Percentiles rank a stretch among this genome's conserved stretches.
Evolutionary conservation across 2,329 filamentous ascomycete species (phyloP).

Genomic region (Colletotrichum theobromicola): DNA sequence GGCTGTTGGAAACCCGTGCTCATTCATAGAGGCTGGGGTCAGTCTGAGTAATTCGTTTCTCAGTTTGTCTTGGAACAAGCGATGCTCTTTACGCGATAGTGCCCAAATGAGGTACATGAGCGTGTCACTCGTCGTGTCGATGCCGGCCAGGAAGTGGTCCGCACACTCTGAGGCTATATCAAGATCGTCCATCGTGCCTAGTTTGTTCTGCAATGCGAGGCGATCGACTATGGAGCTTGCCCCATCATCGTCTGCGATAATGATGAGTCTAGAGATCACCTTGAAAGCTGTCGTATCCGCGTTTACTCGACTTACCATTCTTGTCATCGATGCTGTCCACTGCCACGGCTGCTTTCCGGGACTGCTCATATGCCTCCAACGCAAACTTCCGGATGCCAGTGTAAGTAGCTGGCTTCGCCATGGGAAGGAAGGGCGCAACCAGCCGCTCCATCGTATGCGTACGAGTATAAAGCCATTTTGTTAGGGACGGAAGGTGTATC

Average conservation of each 20-base stretch:
- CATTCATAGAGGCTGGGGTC: fast-evolving
- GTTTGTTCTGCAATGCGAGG: background rate
- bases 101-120: background rate
- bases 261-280: no score
- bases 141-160: background rate
- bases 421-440: background rate
- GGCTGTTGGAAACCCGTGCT: background rate
- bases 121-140: background rate
- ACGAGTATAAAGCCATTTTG: background rate
- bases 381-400: background rate
- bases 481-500: background rate
- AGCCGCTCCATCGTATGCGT: background rate
- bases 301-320: background rate
- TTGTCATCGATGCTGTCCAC: fast-evolving
- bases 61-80: background rate
- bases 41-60: background rate
- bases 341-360: fast-evolving
- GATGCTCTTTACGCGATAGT: background rate
- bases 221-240: background rate
- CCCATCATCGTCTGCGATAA: background rate
- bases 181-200: background rate
- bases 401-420: background rate
- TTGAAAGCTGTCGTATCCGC: no score
- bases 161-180: background rate
- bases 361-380: background rate